Base-by-base conservation (phyloP, 345 rosid genomes). In the Brassica rapa region DNA sequence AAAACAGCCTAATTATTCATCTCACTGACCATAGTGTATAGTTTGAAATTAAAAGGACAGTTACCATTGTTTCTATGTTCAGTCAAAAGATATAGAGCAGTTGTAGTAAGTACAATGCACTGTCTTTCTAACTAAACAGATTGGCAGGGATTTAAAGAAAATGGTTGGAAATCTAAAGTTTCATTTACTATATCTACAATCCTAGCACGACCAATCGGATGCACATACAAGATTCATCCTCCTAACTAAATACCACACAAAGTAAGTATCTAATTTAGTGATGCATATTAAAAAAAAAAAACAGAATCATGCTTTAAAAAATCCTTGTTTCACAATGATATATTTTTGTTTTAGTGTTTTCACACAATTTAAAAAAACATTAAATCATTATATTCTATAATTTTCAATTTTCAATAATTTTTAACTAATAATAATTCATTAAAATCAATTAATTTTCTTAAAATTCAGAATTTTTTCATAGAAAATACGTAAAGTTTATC, bases 211-310 rank as follows among this genome's bases (percentile, higher is more conserved):
- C 61, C 66, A 29, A 75, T 60, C 1, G 8, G 51, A 10, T 60
- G n/a, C 67, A 37, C 21, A 57, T 2, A 59, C 53, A 12, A 70
- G 27, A 53, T 69, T 29, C 30, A 67, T 72, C 27, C 41, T 21
- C 59, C 53, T 71, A 71, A 65, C 72, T 41, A 71, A 56, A 64
- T 19, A 77, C 66, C 43, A 71, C 35, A 55, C 37, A 71, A 66
- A 29, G 14, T 55, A 59, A 65, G 35, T 25, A 55, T 35, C 15
- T 19, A 65, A 63, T 33, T 11, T 39, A 71, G 71, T 62, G 30
- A 62, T 33, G 70, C 29, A 21, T 60, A 21, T 3, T 57, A 19
- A 19, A 19, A 19, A 19, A 19, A 19, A 27, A 5, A 61, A 33
- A 70, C 37, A 39, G 37, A 56, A 29, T 60, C 29, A 69, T 30